A percentile compares a stretch with the other conserved stretches of the same genome.
Conservation (phyloP, 176 grass and related monocot species). For the Rhynchospora breviuscula region DNA sequence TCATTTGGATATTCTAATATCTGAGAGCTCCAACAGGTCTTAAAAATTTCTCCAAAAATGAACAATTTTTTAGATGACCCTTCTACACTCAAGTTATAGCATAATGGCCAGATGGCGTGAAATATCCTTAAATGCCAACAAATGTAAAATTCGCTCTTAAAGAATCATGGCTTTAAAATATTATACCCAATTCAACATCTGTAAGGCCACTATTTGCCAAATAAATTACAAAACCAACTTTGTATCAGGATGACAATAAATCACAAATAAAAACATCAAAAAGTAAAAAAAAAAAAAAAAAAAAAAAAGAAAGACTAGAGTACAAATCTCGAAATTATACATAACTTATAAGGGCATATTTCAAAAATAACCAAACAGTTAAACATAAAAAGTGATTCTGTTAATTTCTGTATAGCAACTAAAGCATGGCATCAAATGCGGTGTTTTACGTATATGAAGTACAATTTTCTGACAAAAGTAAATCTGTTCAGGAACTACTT, state of each 20-base stretch:
- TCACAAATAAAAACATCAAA: too few relatives aligned
- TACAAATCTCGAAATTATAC: too few relatives aligned
- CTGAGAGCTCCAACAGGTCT: neutral
- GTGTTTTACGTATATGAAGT: neutral
- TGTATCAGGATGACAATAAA: too few relatives aligned
- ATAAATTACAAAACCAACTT: neutral
- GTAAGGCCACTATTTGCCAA: neutral
- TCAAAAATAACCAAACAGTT: too few relatives aligned
- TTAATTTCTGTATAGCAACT: too few relatives aligned
- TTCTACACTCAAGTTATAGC: neutral
- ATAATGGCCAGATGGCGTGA: neutral
- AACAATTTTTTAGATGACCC: neutral
- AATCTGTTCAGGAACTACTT: conserved; percentile 42
- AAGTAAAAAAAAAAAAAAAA: too few relatives aligned
- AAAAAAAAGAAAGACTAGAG: too few relatives aligned
- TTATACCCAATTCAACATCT: neutral
- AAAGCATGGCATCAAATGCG: neutral
- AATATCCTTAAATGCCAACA: neutral
- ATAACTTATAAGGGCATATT: too few relatives aligned
- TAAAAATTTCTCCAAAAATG: neutral
- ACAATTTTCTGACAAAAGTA: neutral
- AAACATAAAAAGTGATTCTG: too few relatives aligned
- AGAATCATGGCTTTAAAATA: neutral
- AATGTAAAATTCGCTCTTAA: neutral
- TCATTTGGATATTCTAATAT: neutral